Evolutionary conservation across 2,329 filamentous ascomycete genomes (phyloP).

Genomic region (Alternaria atra): DNA sequence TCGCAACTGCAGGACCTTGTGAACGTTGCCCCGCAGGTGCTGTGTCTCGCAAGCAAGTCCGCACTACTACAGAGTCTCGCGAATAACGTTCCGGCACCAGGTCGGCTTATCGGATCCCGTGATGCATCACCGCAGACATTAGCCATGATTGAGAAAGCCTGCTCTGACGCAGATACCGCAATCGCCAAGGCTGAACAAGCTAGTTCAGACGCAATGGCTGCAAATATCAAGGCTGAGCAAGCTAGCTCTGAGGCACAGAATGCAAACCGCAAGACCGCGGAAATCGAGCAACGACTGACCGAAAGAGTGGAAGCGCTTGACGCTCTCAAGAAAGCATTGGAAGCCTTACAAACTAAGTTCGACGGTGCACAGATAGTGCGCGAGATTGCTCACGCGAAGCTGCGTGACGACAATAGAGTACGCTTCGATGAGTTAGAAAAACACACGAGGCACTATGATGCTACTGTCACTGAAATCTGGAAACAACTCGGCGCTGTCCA

Average conservation of each 20-base stretch:
- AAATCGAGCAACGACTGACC: neutral
- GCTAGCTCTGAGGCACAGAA: neutral
- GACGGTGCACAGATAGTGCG: too few relatives aligned
- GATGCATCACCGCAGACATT: neutral
- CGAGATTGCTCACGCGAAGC: neutral
- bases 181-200: neutral
- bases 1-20: slow-evolving; percentile 6
- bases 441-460: neutral
- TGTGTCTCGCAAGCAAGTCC: neutral
- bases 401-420: neutral
- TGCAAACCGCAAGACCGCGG: neutral
- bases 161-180: neutral
- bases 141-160: neutral
- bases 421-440: neutral
- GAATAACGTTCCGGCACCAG: neutral
- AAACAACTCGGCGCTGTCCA: neutral
- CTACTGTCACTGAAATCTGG: neutral
- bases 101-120: neutral
- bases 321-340: neutral
- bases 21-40: neutral
- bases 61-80: slow-evolving; percentile 8
- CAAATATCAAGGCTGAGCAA: neutral
- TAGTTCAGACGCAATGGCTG: neutral
- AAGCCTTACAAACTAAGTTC: too few relatives aligned
- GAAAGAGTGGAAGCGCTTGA: neutral